phyloP scores from a whole-genome alignment of 768 basidiomycete genomes.

The Tylopilus felleus region DNA sequence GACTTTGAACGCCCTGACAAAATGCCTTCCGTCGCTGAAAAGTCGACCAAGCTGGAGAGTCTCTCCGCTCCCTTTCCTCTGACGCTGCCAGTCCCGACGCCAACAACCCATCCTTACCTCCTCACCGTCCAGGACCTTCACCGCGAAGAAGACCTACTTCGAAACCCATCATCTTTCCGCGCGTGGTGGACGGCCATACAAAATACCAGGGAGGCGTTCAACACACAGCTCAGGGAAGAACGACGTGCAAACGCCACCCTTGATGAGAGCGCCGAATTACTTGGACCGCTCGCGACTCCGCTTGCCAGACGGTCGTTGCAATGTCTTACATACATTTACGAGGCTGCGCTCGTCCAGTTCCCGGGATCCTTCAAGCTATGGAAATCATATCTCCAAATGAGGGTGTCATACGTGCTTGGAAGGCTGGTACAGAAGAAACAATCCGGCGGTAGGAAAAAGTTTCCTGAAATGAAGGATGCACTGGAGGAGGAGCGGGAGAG shows the following conservation, averaged over 20 bases:
- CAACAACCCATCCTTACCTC: slow-evolving; percentile 71
- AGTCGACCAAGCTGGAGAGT: slow-evolving; percentile 46
- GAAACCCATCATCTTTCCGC: slow-evolving; percentile 87
- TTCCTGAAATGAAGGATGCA: slow-evolving; percentile 87
- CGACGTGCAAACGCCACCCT: slow-evolving; percentile 41
- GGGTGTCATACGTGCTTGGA: slow-evolving; percentile 85
- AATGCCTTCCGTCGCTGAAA: slow-evolving; percentile 58
- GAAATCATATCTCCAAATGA: slow-evolving; percentile 85
- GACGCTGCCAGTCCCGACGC: slow-evolving; percentile 80
- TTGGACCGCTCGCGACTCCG: slow-evolving; percentile 78
- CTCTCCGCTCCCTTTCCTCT: slow-evolving; percentile 71
- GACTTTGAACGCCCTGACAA: slow-evolving; percentile 12
- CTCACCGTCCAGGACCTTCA: slow-evolving; percentile 72
- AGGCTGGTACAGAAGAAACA: slow-evolving; percentile 67
- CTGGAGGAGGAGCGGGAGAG: slow-evolving; percentile 81
- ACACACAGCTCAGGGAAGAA: slow-evolving; percentile 55
- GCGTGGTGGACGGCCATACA: slow-evolving; percentile 91
- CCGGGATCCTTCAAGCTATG: slow-evolving; percentile 92
- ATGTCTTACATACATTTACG: slow-evolving; percentile 88
- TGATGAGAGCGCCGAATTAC: slow-evolving; percentile 51
- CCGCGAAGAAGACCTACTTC: slow-evolving; percentile 90
- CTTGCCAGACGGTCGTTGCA: slow-evolving; percentile 75
- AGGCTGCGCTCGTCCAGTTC: slow-evolving; percentile 84
- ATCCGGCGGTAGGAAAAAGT: slow-evolving; percentile 86
- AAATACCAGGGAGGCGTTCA: slow-evolving; percentile 64